These are phyloP conservation scores for Miamiensis avidus DNA, from an alignment of 169 alveolate genomes.

Conservation along the genomic window DNA sequence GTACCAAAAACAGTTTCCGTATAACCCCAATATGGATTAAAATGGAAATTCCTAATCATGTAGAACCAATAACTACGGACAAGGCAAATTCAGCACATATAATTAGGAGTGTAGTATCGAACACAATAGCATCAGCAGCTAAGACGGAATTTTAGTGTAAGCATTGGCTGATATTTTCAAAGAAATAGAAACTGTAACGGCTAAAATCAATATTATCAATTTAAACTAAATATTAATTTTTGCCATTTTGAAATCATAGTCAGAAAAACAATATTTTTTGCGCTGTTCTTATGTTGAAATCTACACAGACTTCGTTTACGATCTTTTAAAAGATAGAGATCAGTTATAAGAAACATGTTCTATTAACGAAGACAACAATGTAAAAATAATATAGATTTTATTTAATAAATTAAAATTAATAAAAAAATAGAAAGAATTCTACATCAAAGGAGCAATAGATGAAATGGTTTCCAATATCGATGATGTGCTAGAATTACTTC, in stretches of 20 bases:
- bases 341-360: constrained; percentile 39
- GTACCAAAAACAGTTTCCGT: too few relatives aligned
- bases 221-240: too few relatives aligned
- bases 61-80: too few relatives aligned
- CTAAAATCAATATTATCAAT: not conserved
- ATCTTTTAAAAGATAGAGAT: constrained; percentile 55
- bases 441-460: constrained; percentile 64
- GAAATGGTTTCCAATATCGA: constrained; percentile 49
- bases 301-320: constrained; percentile 74
- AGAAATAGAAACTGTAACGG: constrained; percentile 32
- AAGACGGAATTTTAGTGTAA: constrained; percentile 37
- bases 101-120: too few relatives aligned
- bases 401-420: not conserved
- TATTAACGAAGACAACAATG: constrained; percentile 65
- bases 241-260: not conserved
- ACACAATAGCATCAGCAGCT: too few relatives aligned
- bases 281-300: constrained; percentile 76
- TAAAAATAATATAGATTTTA: not conserved
- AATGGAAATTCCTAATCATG: too few relatives aligned
- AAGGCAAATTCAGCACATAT: too few relatives aligned
- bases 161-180: constrained; percentile 47
- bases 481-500: constrained; percentile 57
- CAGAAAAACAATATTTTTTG: constrained; percentile 32
- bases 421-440: constrained; percentile 57
- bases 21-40: too few relatives aligned